Evolutionary conservation across 192 early-diverging fungal species (phyloP), one percentile per base, ranked within the genome.

Genomic region (Phycomyces nitens): DNA sequence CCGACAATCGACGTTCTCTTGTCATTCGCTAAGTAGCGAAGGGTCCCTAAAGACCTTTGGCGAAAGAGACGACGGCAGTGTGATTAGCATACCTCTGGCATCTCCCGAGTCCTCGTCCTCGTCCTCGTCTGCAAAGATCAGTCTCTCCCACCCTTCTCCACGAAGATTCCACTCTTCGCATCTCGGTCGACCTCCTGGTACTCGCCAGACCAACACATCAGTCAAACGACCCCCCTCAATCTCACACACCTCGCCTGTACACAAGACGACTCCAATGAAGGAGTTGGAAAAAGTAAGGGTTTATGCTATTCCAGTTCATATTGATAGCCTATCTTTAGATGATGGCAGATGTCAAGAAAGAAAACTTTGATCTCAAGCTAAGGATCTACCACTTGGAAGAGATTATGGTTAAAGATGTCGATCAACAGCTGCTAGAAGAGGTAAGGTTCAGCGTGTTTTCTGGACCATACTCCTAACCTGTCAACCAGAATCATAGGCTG

Each of bases 321-420:
- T n/a, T n/a, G n/a, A n/a, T n/a, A n/a, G n/a, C n/a, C n/a, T n/a
- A n/a, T n/a, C n/a, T n/a, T n/a, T 42, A 63, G 62, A 53, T 54
- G 6, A 63, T 63, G 10, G 34, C 23, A 42, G 53, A 63, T 22
- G 38, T 63, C 24, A 63, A 63, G 42, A 63, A 63, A 23, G 62
- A 63, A 43, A 63, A 63, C 38, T 63, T 63, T 55, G 62, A 63
- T 63, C 24, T 63, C 16, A 63, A 63, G 26, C 42, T 63, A 23
- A 53, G 62, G 41, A 24, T 63, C 2, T 63, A 54, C 53, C 52
- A 63, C 53, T 40, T 63, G 39, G 52, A 63, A 18, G 52, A 63
- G 22, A 54, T n/a, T 9, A 38, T 63, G 38, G 23, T 23, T 2
- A 22, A 53, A 54, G 52, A 53, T 11, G 40, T 42, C 15, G 34